Evolutionary conservation across 1,139 yeast species (phyloP).

Genomic region (Debaryomyces nepalensis): DNA sequence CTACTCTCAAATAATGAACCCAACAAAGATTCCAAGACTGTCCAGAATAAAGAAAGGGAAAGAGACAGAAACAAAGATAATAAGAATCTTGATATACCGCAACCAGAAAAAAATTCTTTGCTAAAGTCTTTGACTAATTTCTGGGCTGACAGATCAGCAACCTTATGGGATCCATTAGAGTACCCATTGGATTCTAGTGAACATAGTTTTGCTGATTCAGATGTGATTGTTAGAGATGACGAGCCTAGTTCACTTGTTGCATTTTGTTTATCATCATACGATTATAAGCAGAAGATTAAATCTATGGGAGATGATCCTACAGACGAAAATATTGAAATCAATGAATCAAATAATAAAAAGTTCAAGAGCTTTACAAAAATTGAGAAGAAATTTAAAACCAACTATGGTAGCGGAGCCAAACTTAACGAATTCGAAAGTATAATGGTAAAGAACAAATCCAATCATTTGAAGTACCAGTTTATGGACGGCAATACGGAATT

Average conservation of each 20-base stretch:
- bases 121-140: slow-evolving; percentile 85
- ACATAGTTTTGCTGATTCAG: slow-evolving; percentile 92
- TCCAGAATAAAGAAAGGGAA: slow-evolving; percentile 7
- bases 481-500: slow-evolving; percentile 82
- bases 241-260: slow-evolving; percentile 96
- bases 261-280: slow-evolving; percentile 84
- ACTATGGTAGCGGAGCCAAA: slow-evolving; percentile 24
- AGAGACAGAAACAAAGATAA: slow-evolving; percentile 18
- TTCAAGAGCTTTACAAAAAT: slow-evolving; percentile 44
- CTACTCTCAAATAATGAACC: slow-evolving; percentile 11
- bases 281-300: slow-evolving; percentile 70
- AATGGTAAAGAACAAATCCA: slow-evolving; percentile 82
- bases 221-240: slow-evolving; percentile 92
- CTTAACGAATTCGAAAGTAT: slow-evolving; percentile 57
- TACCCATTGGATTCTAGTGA: slow-evolving; percentile 83
- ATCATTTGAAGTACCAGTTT: slow-evolving; percentile 89
- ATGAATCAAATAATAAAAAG: slow-evolving; percentile 40
- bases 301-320: slow-evolving; percentile 33
- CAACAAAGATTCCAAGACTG: slow-evolving; percentile 7
- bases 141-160: slow-evolving; percentile 98
- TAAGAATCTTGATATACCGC: slow-evolving; percentile 34
- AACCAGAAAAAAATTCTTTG: slow-evolving; percentile 73
- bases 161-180: slow-evolving; percentile 90
- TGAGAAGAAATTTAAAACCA: slow-evolving; percentile 50
- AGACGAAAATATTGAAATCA: slow-evolving; percentile 16